Evolutionary conservation across 768 basidiomycete genomes (phyloP), one percentile per base, ranked within the genome.

Genomic region (Coprinellus aureogranulatus): DNA sequence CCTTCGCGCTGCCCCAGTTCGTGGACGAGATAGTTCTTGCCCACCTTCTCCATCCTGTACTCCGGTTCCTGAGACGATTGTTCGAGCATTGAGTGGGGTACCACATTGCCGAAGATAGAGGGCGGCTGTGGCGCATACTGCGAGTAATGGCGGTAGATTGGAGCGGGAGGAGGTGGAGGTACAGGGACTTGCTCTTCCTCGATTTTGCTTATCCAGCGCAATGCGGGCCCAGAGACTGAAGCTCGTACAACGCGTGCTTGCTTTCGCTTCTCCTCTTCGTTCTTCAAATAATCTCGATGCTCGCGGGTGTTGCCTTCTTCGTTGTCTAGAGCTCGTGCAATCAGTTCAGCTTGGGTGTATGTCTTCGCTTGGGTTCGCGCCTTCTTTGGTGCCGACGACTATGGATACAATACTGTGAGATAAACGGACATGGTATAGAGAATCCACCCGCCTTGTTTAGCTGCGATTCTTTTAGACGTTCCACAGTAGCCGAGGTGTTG

Each of bases 241-340:
- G 80, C 74, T 44, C 88, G 84, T 27, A 87, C 82, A 25, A 86
- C 85, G 18, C 76, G 77, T 25, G 82, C 86, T 30, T 83, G 83
- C 65, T 82, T 85, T 8, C 91, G 83, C 62, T 90, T 92, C 71
- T 92, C 90, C 65, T 91, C 92, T 63, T 95, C 93, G 2, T 84
- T 71, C 50, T 79, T 81, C 27, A 94, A 82, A 65, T 94, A 94
- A 62, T 92, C 83, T 34, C 82, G 77, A 61, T 94, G 90, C 47
- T 91, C 86, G 4, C 79, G 77, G 22, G 87, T 84, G 67, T 95
- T 95, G 0, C 87, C 86, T 69, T 93, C 92, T 69, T 94, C 93
- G 53, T 86, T 91, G 64, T 93, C 90, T 18, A 94, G 81, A 0
- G 93, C 93, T 6, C 83, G 83, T 2, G 84, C 85, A 56, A 95